Base-by-base conservation (phyloP, 495 filamentous ascomycete genomes). In the Daldinia decipiens region DNA sequence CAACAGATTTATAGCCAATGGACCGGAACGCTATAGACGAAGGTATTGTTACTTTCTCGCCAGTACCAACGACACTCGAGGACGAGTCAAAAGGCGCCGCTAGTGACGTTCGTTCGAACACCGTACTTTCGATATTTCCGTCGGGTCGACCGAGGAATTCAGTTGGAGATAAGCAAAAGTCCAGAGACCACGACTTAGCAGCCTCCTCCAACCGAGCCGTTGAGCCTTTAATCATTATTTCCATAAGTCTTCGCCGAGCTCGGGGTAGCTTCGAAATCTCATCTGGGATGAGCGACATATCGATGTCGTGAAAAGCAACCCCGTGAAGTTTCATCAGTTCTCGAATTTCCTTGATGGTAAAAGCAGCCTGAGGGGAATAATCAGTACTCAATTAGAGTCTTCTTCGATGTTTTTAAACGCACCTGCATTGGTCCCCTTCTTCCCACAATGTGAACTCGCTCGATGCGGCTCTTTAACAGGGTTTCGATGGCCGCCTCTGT, bases 271-370 rank as follows among this genome's bases (percentile, higher is more conserved):
- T 85, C 1, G 86, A 81, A 19, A 88, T 79, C 53, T 89, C 85
- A 5, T 84, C 81, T 12, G 93, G 90, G 29, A 94, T 80, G 0
- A 96, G 80, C 4, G 86, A 81, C 26, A 79, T 73, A 57, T 91
- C 86, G 29, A 95, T 82, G 7, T 90, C 87, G 43, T 90, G 87
- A 70, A 97, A 95, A 19, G 83, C 83, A 3, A 97, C 90, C 1
- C 77, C 78, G 2, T 87, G 87, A n/a, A 98, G 83, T 38, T 92
- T 89, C 71, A 97, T 87, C 1, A 98, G 82, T 75, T 98, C 95
- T 4, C 95, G 88, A 2, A 92, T 78, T 77, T 99, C 95, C 77
- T 97, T 98, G 67, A 96, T 95, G 0, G 96, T 97, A 76, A 97
- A 98, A 0, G 95, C 85, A 12, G 92, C 94, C 89, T 95, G n/a